These are phyloP conservation scores for Boletus vinaceobasis DNA, from an alignment of 768 basidiomycete species.

Conservation along the genomic window DNA sequence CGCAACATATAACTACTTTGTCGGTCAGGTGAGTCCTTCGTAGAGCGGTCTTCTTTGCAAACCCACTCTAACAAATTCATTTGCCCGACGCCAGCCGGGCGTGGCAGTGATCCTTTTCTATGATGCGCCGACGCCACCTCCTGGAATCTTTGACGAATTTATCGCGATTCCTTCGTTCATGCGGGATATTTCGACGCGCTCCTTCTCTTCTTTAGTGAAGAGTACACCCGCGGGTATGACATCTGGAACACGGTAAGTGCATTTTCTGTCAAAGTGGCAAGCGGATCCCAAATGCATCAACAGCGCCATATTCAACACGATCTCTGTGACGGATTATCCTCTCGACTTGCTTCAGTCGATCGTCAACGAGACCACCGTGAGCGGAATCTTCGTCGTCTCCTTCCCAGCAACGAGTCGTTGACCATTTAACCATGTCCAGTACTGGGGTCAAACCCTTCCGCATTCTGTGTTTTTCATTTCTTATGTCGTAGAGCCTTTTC, in stretches of 20 bases:
- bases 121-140: conserved; percentile 37
- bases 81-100: conserved; percentile 1
- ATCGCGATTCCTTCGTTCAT: conserved; percentile 9
- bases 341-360: conserved; percentile 16
- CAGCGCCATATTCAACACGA: conserved; percentile 9
- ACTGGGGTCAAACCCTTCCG: conserved; percentile 3
- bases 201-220: conserved; percentile 16
- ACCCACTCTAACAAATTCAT: neutral
- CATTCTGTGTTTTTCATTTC: conserved; percentile 1
- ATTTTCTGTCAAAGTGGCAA: neutral
- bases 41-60: neutral
- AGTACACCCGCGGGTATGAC: neutral
- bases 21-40: neutral
- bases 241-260: conserved; percentile 1
- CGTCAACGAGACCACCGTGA: conserved; percentile 16
- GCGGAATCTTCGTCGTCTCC: neutral
- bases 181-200: conserved; percentile 5
- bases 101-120: conserved; percentile 47
- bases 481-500: conserved; percentile 48
- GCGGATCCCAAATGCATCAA: neutral
- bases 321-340: conserved; percentile 8
- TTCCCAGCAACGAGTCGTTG: neutral
- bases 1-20: conserved; percentile 37
- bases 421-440: conserved; percentile 9
- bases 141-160: conserved; percentile 27